Conservation (phyloP, 2,329 filamentous ascomycete genomes). For the Thyridium curvatum region DNA sequence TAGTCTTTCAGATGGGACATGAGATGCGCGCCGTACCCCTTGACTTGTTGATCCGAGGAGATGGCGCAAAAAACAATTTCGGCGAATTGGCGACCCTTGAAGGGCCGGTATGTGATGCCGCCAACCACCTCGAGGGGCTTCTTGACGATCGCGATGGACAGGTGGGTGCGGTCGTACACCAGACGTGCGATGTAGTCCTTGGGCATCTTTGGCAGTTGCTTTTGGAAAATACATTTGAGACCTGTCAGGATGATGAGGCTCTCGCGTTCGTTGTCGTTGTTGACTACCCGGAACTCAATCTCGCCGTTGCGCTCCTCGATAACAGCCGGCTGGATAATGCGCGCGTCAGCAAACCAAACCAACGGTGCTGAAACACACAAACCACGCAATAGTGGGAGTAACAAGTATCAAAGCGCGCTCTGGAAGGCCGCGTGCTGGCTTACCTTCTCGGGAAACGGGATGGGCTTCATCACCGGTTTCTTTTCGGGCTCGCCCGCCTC, state of each 20-base stretch:
- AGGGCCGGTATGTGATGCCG: slow-evolving; percentile 93
- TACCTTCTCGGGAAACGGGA: slow-evolving; percentile 87
- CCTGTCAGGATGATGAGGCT: slow-evolving; percentile 92
- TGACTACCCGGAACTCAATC: slow-evolving; percentile 96
- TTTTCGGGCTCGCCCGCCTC: slow-evolving; percentile 40
- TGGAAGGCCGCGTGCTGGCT: too few relatives aligned
- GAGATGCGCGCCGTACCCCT: slow-evolving; percentile 93
- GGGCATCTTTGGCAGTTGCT: slow-evolving; percentile 97
- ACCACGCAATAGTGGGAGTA: not conserved
- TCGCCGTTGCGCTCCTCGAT: slow-evolving; percentile 90
- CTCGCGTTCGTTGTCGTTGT: slow-evolving; percentile 85
- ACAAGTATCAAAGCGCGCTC: too few relatives aligned
- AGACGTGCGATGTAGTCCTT: slow-evolving; percentile 98
- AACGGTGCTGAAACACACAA: too few relatives aligned
- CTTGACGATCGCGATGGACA: slow-evolving; percentile 96
- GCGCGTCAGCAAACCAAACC: slow-evolving; percentile 5
- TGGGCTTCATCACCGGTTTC: slow-evolving; percentile 52
- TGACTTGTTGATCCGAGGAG: slow-evolving; percentile 95
- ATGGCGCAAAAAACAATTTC: slow-evolving; percentile 99
- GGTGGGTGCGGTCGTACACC: slow-evolving; percentile 92
- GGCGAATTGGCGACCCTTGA: slow-evolving; percentile 85
- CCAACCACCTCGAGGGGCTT: slow-evolving; percentile 93
- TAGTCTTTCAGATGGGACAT: slow-evolving; percentile 99
- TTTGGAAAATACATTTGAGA: slow-evolving; percentile 96
- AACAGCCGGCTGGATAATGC: slow-evolving; percentile 62